These are phyloP conservation scores for Baeospora myosura DNA, from an alignment of 1,284 basidiomycete species.

Conservation along the genomic window DNA sequence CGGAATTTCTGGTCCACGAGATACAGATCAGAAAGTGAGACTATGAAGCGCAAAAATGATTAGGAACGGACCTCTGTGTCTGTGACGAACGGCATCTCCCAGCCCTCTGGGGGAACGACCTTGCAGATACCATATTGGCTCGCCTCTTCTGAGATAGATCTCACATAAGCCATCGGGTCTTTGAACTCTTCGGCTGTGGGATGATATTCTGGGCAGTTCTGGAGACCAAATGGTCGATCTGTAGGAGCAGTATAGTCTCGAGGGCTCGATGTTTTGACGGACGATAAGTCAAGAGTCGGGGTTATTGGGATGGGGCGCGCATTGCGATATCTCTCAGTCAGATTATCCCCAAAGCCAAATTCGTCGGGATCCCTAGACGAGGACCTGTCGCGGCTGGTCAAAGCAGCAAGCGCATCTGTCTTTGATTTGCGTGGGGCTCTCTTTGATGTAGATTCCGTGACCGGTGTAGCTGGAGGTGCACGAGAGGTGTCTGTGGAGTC, in stretches of 20 bases:
- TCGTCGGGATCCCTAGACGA: constrained; percentile 45
- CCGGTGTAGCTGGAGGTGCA: constrained; percentile 20
- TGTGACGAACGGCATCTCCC: constrained; percentile 96
- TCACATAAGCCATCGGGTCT: constrained; percentile 95
- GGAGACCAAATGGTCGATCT: constrained; percentile 73
- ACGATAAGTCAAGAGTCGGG: constrained; percentile 54
- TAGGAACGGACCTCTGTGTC: constrained; percentile 72
- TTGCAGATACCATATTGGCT: constrained; percentile 90
- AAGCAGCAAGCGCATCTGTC: constrained; percentile 71
- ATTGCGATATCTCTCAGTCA: constrained; percentile 42
- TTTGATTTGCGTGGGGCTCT: constrained; percentile 81
- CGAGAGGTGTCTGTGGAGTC: constrained; percentile 25
- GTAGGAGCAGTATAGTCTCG: constrained; percentile 31
- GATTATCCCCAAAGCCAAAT: constrained; percentile 29
- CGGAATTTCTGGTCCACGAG: constrained; percentile 61
- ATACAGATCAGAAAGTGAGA: constrained; percentile 17
- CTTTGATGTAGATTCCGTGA: constrained; percentile 32
- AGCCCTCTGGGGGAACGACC: constrained; percentile 87
- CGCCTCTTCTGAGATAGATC: constrained; percentile 72
- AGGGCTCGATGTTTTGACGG: constrained; percentile 60
- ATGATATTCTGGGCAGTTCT: constrained; percentile 87
- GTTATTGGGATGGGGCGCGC: constrained; percentile 52
- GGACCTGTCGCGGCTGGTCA: constrained; percentile 58
- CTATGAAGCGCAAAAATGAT: constrained; percentile 22
- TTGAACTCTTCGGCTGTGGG: constrained; percentile 87